Evolutionary conservation across 2,329 filamentous ascomycete species (phyloP), one percentile per base, ranked within the genome.

Genomic region (Talaromyces pinophilus): DNA sequence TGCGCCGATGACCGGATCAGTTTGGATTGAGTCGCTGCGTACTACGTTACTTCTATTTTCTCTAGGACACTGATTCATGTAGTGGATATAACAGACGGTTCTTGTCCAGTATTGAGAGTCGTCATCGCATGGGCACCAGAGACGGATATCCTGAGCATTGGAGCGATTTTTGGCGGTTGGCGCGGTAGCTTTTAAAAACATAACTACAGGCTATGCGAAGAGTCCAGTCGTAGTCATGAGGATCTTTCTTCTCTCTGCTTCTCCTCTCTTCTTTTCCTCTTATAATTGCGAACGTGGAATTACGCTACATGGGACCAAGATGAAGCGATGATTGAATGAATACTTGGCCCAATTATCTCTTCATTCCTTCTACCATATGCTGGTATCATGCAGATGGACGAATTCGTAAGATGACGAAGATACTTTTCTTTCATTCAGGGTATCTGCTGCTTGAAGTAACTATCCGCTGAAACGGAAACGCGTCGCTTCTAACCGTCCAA

Each of bases 401-500:
- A 33, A 30, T 42, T n/a, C 38, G 22, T 40, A 46, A 44, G 22
- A 30, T 44, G 25, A 46, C 22, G 25, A 59, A 28, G 5, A 28
- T 60, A 28, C 13, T 42, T 59, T 59, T 60, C 40, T 59, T 54
- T 60, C 38, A 64, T 64, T 57, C 30, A 64, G 11, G 62, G 50
- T 64, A 64, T 57, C 62, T 46, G 62, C 52, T 59, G 46, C 40
- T 59, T 15, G 30, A 35, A n/a, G 15, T 50, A n/a, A 54, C 73
- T 75, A 88, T 67, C 86, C 86, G 66, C 80, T 82, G 75, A 97
- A 98, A 72, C 92, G 90, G 82, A 98, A 98, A 70, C 91, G 88
- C 25, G 90, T 88, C 28, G 93, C 92, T 80, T 97, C 93, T 66
- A 98, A 82, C 75, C 92, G 86, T 3, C 94, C 94, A 50, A 98